Conservation (phyloP, 768 basidiomycete species). For the Auriscalpium microsporum region DNA sequence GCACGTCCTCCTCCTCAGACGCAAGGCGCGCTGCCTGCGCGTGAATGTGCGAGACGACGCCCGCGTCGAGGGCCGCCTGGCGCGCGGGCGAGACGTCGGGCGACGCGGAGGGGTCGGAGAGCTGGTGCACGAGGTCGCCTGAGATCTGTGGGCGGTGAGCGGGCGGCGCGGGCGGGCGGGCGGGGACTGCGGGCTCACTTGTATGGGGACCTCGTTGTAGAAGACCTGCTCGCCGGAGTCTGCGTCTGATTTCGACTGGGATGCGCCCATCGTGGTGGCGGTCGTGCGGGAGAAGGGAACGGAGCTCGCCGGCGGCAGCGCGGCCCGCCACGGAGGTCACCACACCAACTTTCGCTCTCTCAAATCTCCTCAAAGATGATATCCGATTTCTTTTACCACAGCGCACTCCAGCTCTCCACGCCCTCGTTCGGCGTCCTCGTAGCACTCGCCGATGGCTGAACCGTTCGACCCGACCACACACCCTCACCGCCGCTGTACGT, state of each 20-base stretch:
- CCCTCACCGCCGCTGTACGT: conserved; percentile 12
- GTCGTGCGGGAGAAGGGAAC: not conserved
- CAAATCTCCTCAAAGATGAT: too few relatives aligned
- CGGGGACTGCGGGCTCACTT: conserved; percentile 19
- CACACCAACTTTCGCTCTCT: too few relatives aligned
- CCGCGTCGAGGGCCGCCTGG: conserved; percentile 65
- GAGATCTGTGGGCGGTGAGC: conserved; percentile 50
- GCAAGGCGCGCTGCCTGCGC: conserved; percentile 58
- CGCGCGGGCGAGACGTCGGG: conserved; percentile 56
- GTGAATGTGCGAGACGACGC: conserved; percentile 64
- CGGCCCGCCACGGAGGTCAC: too few relatives aligned
- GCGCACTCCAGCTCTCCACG: too few relatives aligned
- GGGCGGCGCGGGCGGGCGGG: not conserved
- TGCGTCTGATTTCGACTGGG: conserved; percentile 50
- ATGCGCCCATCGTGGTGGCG: conserved; percentile 46
- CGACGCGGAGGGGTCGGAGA: conserved; percentile 55
- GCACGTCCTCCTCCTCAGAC: conserved; percentile 61
- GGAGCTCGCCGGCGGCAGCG: not conserved
- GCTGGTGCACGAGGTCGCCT: conserved; percentile 72
- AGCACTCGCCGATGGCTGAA: conserved; percentile 1
- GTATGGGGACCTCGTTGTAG: conserved; percentile 31
- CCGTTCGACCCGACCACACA: conserved; percentile 9
- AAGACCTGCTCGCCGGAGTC: conserved; percentile 43
- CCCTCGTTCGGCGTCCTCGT: not conserved
- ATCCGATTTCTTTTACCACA: too few relatives aligned